A percentile compares a stretch with the other conserved stretches of the same genome.
These are phyloP conservation scores for Russula dissimulans DNA, from an alignment of 768 basidiomycete species.

Conservation along the genomic window DNA sequence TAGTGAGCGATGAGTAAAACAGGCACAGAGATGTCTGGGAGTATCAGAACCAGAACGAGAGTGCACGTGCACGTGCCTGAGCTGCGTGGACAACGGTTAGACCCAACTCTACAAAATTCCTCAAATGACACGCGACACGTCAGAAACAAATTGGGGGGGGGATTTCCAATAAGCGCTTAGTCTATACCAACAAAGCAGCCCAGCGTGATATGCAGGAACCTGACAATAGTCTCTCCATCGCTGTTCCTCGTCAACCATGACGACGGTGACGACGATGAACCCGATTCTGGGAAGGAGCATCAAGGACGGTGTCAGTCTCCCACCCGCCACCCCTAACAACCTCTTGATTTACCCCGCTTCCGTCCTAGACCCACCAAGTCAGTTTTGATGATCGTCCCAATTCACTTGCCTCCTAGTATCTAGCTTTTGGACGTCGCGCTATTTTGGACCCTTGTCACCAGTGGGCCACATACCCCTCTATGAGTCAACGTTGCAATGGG, in stretches of 20 bases:
- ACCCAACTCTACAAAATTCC: conserved; percentile 34
- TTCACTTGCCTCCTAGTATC: too few species aligned
- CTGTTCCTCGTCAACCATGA: conserved; percentile 28
- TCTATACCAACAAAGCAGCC: conserved; percentile 55
- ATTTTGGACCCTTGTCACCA: too few species aligned
- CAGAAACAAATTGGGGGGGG: too few species aligned
- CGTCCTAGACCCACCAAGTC: too few species aligned
- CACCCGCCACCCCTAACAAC: too few species aligned
- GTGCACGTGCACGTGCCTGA: not conserved
- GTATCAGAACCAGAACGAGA: conserved; percentile 23
- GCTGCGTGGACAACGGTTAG: too few species aligned
- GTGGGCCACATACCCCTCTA: too few species aligned
- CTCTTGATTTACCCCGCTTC: too few species aligned
- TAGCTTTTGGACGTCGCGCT: too few species aligned
- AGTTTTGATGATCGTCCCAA: too few species aligned
- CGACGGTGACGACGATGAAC: not conserved
- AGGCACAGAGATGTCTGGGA: conserved; percentile 71
- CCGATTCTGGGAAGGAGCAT: not conserved
- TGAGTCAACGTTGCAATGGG: too few species aligned
- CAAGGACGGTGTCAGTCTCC: not conserved
- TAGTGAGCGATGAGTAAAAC: conserved; percentile 48
- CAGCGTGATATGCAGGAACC: conserved; percentile 50
- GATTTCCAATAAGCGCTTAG: not conserved
- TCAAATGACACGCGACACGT: not conserved
- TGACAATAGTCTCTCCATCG: conserved; percentile 42